These are phyloP conservation scores for Neurospora sp. DNA, from an alignment of 495 filamentous ascomycete species.

Conservation along the genomic window DNA sequence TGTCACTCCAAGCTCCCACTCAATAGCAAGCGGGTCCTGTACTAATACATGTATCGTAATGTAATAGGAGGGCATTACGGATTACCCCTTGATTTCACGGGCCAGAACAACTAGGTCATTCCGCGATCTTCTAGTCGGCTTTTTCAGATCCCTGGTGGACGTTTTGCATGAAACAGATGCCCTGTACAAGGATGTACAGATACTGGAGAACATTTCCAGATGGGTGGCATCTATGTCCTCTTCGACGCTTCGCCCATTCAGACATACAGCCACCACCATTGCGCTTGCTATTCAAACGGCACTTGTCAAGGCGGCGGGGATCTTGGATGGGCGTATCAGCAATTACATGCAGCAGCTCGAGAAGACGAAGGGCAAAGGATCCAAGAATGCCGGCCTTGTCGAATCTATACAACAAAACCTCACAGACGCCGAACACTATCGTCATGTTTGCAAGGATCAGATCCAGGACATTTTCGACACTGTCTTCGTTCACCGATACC, in stretches of 20 bases:
- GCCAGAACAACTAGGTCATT: slow-evolving; percentile 62
- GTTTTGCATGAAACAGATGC: slow-evolving; percentile 64
- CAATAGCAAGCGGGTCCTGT: not conserved
- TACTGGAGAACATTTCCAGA: slow-evolving; percentile 75
- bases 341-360: slow-evolving; percentile 75
- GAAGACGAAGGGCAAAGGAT: slow-evolving; percentile 67
- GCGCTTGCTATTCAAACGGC: slow-evolving; percentile 63
- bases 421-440: slow-evolving; percentile 53
- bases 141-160: slow-evolving; percentile 63
- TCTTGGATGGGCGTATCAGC: slow-evolving; percentile 51
- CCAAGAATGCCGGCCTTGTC: slow-evolving; percentile 44
- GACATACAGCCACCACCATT: slow-evolving; percentile 82
- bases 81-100: slow-evolving; percentile 88
- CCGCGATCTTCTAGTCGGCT: slow-evolving; percentile 61
- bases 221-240: slow-evolving; percentile 87
- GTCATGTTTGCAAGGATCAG: slow-evolving; percentile 51
- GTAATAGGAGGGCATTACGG: slow-evolving; percentile 57
- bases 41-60: slow-evolving; percentile 19
- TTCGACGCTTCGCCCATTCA: slow-evolving; percentile 70
- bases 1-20: slow-evolving; percentile 7
- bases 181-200: slow-evolving; percentile 59
- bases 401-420: slow-evolving; percentile 56
- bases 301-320: slow-evolving; percentile 61
- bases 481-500: slow-evolving; percentile 88
- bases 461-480: slow-evolving; percentile 79